Evolutionary conservation across 2,329 filamentous ascomycete species (phyloP).

Genomic region (Sporothrix pallida): DNA sequence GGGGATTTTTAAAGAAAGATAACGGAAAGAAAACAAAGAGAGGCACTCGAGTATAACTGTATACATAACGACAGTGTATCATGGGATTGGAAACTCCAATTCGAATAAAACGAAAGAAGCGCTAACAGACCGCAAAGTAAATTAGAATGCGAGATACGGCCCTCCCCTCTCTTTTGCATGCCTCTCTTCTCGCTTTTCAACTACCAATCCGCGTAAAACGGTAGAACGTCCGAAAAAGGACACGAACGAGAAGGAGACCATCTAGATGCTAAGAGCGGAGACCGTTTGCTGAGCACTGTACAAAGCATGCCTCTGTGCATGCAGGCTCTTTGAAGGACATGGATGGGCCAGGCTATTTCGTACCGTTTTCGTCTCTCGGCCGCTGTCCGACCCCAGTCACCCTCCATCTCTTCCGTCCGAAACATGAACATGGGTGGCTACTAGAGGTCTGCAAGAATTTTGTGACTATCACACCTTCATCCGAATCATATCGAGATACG

Average conservation of each 20-base stretch:
- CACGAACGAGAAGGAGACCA: not conserved
- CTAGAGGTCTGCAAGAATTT: not conserved
- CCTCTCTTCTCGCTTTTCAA: not conserved
- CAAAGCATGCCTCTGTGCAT: not conserved
- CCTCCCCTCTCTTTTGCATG: not conserved
- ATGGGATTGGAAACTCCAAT: too few species aligned
- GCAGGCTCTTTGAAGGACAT: not conserved
- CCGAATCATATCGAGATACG: slow-evolving; percentile 2
- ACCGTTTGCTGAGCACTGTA: not conserved
- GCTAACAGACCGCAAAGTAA: not conserved
- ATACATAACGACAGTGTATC: too few species aligned
- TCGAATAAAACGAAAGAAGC: too few species aligned
- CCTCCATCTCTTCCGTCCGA: not conserved
- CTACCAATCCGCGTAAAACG: not conserved
- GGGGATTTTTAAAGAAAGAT: not conserved
- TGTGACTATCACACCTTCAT: not conserved
- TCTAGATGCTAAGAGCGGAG: not conserved
- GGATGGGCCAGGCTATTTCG: not conserved
- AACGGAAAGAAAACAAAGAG: not conserved
- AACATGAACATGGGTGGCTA: not conserved
- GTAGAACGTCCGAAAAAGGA: not conserved
- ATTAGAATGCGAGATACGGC: slow-evolving; percentile 1
- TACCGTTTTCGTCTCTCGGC: not conserved
- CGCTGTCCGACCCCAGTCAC: not conserved
- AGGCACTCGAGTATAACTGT: not conserved